These are phyloP conservation scores for Vaccinium darrowii DNA, from an alignment of 148 eudicot genomes.

Conservation along the genomic window DNA sequence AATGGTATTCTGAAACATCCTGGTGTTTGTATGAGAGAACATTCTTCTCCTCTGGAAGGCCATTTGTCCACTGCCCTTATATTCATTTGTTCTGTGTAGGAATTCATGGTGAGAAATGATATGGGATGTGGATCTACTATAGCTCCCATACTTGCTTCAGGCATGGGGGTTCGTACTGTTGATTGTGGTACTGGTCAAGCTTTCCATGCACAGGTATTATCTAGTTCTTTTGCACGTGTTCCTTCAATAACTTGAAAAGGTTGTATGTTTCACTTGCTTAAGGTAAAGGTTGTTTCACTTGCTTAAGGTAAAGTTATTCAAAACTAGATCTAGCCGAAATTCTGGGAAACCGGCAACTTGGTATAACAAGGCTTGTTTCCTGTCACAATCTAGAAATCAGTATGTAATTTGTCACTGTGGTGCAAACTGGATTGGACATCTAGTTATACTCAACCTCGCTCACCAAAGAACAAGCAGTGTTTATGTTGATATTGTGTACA, in stretches of 20 bases:
- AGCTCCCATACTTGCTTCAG: constrained; percentile 95
- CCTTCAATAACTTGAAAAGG: not conserved
- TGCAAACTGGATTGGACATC: not conserved
- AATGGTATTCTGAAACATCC: constrained; percentile 38
- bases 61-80: constrained; percentile 24
- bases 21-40: not conserved
- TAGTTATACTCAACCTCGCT: not conserved
- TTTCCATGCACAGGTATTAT: constrained; percentile 86
- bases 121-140: constrained; percentile 99
- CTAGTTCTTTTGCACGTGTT: constrained; percentile 41
- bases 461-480: not conserved
- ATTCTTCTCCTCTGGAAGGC: not conserved
- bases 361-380: not conserved
- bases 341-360: not conserved
- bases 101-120: constrained; percentile 96
- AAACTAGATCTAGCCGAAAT: not conserved
- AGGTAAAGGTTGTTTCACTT: too few relatives aligned
- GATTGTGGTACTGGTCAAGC: constrained; percentile 45
- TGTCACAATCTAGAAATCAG: not conserved
- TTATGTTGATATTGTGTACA: not conserved
- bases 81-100: constrained; percentile 41
- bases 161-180: constrained; percentile 91
- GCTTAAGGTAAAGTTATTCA: too few relatives aligned
- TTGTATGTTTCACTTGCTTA: not conserved
- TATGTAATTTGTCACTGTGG: not conserved